Conservation (phyloP, 768 basidiomycete species). For the Termitomyces sp. region DNA sequence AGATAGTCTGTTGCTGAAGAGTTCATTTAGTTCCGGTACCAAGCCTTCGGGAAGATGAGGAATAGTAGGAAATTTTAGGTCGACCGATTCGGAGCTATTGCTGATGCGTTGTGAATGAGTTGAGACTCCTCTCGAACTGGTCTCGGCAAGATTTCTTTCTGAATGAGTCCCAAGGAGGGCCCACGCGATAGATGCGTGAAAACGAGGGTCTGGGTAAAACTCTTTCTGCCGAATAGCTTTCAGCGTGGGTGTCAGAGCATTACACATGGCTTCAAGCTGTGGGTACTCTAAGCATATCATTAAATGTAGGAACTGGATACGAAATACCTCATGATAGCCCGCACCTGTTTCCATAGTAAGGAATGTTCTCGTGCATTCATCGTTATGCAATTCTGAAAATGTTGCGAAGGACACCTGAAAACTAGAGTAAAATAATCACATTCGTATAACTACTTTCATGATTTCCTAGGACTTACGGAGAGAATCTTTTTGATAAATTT, state of each 20-base stretch:
- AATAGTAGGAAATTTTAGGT: constrained; percentile 38
- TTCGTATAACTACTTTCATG: not conserved
- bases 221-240: constrained; percentile 60
- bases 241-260: constrained; percentile 54
- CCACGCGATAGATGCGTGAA: constrained; percentile 91
- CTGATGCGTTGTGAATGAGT: constrained; percentile 8
- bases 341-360: constrained; percentile 79
- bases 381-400: constrained; percentile 69
- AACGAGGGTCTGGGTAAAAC: constrained; percentile 77
- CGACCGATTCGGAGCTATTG: constrained; percentile 8
- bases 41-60: constrained; percentile 43
- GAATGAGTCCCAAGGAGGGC: constrained; percentile 45
- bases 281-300: not conserved
- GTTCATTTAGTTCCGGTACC: constrained; percentile 43
- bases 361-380: constrained; percentile 78
- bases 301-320: not conserved
- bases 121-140: not conserved
- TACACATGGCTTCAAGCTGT: constrained; percentile 57
- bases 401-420: constrained; percentile 69
- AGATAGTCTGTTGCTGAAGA: constrained; percentile 36
- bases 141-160: not conserved
- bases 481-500: constrained; percentile 36
- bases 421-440: constrained; percentile 29
- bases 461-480: constrained; percentile 33
- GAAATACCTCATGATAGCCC: constrained; percentile 66